These are phyloP conservation scores for Amphibolis antarctica DNA, from an alignment of 106 monocot species.

Conservation along the genomic window DNA sequence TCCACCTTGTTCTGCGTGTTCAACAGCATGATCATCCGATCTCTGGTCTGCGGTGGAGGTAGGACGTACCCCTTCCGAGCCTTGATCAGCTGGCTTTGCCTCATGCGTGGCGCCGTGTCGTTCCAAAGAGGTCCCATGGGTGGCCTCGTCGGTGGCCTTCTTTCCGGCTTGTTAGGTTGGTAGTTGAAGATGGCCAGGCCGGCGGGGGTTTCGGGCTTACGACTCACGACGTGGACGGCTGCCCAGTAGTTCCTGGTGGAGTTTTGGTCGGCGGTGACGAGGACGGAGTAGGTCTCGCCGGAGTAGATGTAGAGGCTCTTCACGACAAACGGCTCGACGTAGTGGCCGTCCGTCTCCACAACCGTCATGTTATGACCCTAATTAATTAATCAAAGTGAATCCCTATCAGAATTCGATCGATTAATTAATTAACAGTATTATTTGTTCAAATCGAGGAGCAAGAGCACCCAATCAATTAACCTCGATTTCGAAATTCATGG, in stretches of 20 bases:
- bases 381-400: neutral
- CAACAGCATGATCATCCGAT: conserved; percentile 51
- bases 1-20: conserved; percentile 80
- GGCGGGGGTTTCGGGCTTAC: conserved; percentile 39
- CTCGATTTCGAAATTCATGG: conserved; percentile 74
- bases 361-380: conserved; percentile 78
- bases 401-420: neutral
- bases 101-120: conserved; percentile 33
- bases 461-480: conserved; percentile 8
- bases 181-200: conserved; percentile 65
- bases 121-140: conserved; percentile 58
- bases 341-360: conserved; percentile 75
- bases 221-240: conserved; percentile 47
- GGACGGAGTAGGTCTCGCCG: conserved; percentile 86
- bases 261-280: conserved; percentile 54
- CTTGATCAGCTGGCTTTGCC: conserved; percentile 29
- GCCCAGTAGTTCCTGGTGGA: conserved; percentile 73
- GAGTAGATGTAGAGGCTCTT: conserved; percentile 76
- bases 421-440: neutral
- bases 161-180: conserved; percentile 32
- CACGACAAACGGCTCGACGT: conserved; percentile 53
- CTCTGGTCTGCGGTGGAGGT: conserved; percentile 34
- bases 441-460: neutral
- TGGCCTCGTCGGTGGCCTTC: conserved; percentile 6
- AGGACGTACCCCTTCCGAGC: conserved; percentile 31